Conservation (phyloP, 306 rosid species). For the Quercus agrifolia region DNA sequence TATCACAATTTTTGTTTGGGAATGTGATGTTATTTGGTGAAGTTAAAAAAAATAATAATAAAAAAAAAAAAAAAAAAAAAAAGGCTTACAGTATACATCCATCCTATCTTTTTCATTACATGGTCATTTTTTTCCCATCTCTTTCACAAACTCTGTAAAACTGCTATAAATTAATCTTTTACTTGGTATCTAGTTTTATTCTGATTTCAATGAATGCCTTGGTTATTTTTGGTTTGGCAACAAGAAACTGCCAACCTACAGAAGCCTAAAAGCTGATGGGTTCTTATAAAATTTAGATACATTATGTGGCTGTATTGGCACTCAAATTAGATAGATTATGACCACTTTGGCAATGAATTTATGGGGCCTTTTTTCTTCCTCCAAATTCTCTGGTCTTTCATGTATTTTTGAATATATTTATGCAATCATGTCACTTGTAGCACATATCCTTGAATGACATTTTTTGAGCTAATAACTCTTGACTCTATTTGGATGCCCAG, state of each 20-base stretch:
- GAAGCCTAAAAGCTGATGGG: not conserved
- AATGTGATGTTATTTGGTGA: not conserved
- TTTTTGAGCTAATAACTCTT: not conserved
- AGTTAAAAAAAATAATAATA: not conserved
- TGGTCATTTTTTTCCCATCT: not conserved
- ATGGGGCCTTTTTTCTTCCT: not conserved
- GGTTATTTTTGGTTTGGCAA: not conserved
- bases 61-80: constrained; percentile 4
- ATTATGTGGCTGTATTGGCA: not conserved
- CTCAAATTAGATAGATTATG: not conserved
- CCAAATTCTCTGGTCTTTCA: not conserved
- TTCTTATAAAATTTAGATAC: not conserved
- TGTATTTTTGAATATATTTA: not conserved
- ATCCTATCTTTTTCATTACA: not conserved
- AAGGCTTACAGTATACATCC: not conserved
- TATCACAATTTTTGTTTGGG: constrained; percentile 27
- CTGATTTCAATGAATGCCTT: not conserved
- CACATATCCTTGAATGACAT: not conserved
- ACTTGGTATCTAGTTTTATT: not conserved
- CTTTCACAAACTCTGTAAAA: not conserved
- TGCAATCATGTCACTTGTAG: not conserved
- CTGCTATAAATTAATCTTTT: not conserved
- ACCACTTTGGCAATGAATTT: not conserved
- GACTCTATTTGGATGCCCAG: not conserved
- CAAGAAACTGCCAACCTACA: too few species aligned